Conservation (phyloP, 768 basidiomycete species). For the Lactarius pseudohatsudake region DNA sequence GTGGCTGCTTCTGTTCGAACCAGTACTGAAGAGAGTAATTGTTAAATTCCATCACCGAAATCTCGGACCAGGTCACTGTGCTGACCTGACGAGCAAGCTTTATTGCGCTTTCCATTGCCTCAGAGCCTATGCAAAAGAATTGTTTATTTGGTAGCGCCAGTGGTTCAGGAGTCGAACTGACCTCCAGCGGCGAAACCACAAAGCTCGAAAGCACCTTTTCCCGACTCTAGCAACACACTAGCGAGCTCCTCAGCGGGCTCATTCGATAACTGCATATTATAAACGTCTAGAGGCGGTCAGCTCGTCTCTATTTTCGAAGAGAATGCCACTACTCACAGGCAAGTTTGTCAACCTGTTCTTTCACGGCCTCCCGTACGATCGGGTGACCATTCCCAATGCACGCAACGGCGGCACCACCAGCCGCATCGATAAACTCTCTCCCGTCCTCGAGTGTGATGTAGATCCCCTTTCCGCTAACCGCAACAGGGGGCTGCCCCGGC, state of each 20-base stretch:
- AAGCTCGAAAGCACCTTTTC: slow-evolving; percentile 71
- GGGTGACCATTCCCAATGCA: slow-evolving; percentile 77
- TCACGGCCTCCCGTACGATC: slow-evolving; percentile 68
- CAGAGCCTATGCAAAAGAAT: slow-evolving; percentile 55
- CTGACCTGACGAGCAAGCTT: slow-evolving; percentile 77
- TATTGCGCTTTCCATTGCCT: slow-evolving; percentile 84
- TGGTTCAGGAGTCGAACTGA: slow-evolving; percentile 32
- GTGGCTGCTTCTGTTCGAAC: slow-evolving; percentile 62
- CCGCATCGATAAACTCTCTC: slow-evolving; percentile 66
- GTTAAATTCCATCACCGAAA: slow-evolving; percentile 10
- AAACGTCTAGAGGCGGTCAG: slow-evolving; percentile 57
- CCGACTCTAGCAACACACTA: slow-evolving; percentile 56
- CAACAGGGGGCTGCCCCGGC: slow-evolving; percentile 72
- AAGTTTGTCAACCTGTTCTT: slow-evolving; percentile 76
- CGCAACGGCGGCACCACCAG: slow-evolving; percentile 82
- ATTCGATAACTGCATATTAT: slow-evolving; percentile 83
- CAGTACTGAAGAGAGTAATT: slow-evolving; percentile 51
- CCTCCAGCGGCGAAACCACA: slow-evolving; percentile 79
- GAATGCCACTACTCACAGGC: slow-evolving; percentile 53
- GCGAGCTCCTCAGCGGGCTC: slow-evolving; percentile 82
- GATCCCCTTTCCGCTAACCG: slow-evolving; percentile 61
- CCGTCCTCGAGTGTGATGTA: slow-evolving; percentile 75
- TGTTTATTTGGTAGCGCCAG: background rate
- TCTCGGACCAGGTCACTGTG: background rate
- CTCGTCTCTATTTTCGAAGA: background rate